Evolutionary conservation across 768 basidiomycete genomes (phyloP), one percentile per base, ranked within the genome.

Genomic region (Amanita exitialis): DNA sequence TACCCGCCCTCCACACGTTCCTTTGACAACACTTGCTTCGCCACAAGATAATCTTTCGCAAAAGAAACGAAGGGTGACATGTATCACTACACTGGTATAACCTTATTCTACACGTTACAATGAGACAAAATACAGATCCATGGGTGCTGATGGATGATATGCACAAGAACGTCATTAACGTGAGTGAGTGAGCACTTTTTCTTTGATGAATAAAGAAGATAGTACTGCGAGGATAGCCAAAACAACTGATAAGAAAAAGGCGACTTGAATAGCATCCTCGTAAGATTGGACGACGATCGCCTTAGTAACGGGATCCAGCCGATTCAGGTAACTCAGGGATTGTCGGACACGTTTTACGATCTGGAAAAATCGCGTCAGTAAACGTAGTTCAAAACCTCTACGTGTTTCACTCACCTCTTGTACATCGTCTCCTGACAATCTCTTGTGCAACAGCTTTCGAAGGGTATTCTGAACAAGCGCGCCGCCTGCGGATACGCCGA

Each of bases 401-500:
- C 27, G 38, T 13, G 23, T 23, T 54, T 32, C 32, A 13, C 71
- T 15, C 44, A 81, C 82, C 68, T 81, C 75, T 16, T 80, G 77
- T 2, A 73, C 65, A 49, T 79, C 70, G 4, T 62, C 56, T 2
- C 74, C 72, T 3, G 70, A 62, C 1, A 83, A 65, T 30, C 66
- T 69, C 25, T 56, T 54, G 16, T 63, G 69, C 6, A 82, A 68
- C 9, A 66, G 61, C 6, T 60, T 64, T 1, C 79, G 69, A 12
- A 84, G 66, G 1, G 69, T 70, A 36, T 69, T 64, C 59, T 83
- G 80, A 0, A 79, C 65, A n/a, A 83, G 57, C 0, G 80, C 76
- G 48, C 78, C 80, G 3, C 76, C 76, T 0, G 78, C 61, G 0
- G 80, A 80, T 1, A 83, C 57, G 1, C 79, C 78, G 16, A 82